These are phyloP conservation scores for Mycosphaerella arachidis DNA, from an alignment of 2,329 filamentous ascomycete genomes.

Conservation along the genomic window DNA sequence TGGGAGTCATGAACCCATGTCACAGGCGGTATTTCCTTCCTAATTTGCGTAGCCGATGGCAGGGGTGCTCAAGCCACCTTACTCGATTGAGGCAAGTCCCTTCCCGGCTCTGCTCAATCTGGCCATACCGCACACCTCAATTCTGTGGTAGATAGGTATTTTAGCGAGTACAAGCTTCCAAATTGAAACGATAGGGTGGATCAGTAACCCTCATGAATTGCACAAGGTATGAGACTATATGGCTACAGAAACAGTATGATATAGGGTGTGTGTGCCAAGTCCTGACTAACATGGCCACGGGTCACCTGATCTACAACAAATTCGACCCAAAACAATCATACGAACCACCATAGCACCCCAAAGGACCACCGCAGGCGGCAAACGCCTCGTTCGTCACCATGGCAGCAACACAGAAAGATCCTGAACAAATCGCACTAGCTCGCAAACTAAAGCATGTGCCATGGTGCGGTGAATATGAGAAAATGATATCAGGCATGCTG, in stretches of 20 bases:
- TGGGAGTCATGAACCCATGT: no score
- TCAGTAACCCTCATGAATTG: no score
- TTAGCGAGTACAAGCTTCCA: no score
- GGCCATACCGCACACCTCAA: background rate
- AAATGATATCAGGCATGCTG: conserved; percentile 61
- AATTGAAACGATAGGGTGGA: no score
- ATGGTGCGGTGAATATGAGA: conserved; percentile 59
- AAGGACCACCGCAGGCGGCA: no score
- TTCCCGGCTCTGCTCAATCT: background rate
- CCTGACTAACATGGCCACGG: no score
- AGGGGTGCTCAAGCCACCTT: background rate
- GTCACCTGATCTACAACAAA: no score
- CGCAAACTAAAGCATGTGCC: conserved; percentile 49
- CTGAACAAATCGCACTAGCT: conserved; percentile 43
- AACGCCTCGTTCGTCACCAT: conserved; percentile 1
- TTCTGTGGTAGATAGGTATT: no score
- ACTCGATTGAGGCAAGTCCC: background rate
- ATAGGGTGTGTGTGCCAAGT: no score
- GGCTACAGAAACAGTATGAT: no score
- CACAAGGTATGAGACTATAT: no score
- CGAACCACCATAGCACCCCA: no score
- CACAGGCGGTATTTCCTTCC: background rate
- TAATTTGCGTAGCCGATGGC: background rate
- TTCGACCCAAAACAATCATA: background rate
- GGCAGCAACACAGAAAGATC: conserved; percentile 39